These are phyloP conservation scores for Brettanomyces anomalus DNA, from an alignment of 805 yeast species.

Conservation along the genomic window DNA sequence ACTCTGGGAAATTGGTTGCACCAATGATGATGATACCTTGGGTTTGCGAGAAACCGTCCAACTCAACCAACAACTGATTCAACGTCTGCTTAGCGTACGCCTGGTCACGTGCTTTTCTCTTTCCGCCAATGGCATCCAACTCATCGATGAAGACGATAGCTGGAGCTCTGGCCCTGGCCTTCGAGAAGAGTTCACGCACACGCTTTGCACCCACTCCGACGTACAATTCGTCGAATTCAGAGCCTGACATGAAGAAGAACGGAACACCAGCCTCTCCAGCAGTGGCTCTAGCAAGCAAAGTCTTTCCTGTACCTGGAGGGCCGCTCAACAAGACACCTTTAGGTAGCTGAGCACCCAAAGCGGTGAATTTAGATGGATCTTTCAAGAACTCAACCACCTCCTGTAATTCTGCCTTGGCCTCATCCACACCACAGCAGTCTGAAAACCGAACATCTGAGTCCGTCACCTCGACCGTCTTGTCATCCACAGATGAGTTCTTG, in stretches of 20 bases:
- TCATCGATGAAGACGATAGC: conserved; percentile 97
- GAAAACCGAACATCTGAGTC: conserved; percentile 80
- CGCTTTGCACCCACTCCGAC: conserved; percentile 99
- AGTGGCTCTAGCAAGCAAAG: conserved; percentile 91
- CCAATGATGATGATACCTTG: conserved; percentile 94
- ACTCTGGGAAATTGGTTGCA: conserved; percentile 97
- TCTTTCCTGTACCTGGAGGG: conserved; percentile 99
- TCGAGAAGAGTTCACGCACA: conserved; percentile 85
- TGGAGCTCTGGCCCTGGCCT: conserved; percentile 93
- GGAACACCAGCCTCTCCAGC: conserved; percentile 99
- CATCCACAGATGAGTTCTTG: conserved; percentile 62
- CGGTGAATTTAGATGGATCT: conserved; percentile 94
- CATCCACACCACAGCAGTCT: conserved; percentile 97
- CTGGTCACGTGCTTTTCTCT: conserved; percentile 94
- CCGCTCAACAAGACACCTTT: conserved; percentile 96
- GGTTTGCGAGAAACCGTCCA: conserved; percentile 91
- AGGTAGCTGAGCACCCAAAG: conserved; percentile 94
- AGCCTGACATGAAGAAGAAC: conserved; percentile 96
- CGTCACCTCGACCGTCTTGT: conserved; percentile 74
- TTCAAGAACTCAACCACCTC: conserved; percentile 96
- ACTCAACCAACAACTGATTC: conserved; percentile 89
- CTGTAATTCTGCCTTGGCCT: conserved; percentile 93
- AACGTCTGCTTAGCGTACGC: conserved; percentile 97
- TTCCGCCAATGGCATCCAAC: conserved; percentile 94
- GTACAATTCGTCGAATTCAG: conserved; percentile 95